Conservation (phyloP, 345 rosid species). For the Triadica sebifera region DNA sequence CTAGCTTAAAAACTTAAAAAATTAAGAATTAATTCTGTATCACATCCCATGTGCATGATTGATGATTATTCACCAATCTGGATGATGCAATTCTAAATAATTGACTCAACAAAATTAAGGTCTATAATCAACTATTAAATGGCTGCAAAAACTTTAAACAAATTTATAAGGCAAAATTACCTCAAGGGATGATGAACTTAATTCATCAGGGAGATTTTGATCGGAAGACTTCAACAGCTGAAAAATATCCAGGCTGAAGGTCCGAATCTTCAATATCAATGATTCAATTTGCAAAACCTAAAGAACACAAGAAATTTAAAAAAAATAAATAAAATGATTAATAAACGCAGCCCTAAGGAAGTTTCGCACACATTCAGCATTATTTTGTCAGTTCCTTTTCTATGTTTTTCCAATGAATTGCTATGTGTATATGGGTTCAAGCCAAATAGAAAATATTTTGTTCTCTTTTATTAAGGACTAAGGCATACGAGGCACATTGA, state of each 20-base stretch:
- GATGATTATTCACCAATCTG: constrained; percentile 7
- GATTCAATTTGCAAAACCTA: constrained; percentile 52
- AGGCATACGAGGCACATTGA: not conserved
- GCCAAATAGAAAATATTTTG: not conserved
- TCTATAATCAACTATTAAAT: not conserved
- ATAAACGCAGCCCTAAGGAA: not conserved
- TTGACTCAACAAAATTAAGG: not conserved
- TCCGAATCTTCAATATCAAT: constrained; percentile 58
- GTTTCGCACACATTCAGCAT: constrained; percentile 3
- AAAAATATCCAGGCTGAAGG: constrained; percentile 51
- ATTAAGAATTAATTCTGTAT: constrained; percentile 7
- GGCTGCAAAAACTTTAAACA: constrained; percentile 10
- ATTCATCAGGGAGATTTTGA: constrained; percentile 53
- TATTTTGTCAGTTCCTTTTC: not conserved
- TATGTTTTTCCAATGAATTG: not conserved
- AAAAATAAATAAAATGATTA: not conserved
- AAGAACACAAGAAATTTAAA: constrained; percentile 20
- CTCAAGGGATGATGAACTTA: constrained; percentile 72
- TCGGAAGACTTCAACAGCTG: constrained; percentile 55
- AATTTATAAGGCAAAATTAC: constrained; percentile 37
- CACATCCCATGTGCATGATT: not conserved
- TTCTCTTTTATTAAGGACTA: not conserved
- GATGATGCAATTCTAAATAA: not conserved
- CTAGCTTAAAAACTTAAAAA: constrained; percentile 14
- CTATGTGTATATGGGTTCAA: not conserved